These are phyloP conservation scores for Alternaria dauci DNA, from an alignment of 2,329 filamentous ascomycete species.

Conservation along the genomic window DNA sequence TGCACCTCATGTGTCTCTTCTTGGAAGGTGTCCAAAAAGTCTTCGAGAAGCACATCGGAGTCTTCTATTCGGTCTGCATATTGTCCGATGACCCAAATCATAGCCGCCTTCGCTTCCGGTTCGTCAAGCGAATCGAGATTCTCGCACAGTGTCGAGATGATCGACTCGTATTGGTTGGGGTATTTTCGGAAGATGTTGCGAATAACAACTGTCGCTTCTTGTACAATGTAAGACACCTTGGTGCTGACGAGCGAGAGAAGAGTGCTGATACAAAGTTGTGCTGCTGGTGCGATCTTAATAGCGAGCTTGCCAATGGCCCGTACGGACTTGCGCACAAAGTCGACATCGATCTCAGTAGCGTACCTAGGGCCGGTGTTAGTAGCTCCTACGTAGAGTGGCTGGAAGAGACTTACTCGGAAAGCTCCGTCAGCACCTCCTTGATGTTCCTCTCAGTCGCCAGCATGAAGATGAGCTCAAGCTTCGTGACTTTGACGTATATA, in stretches of 20 bases:
- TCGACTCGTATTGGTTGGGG: slow-evolving; percentile 97
- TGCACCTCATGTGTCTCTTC: slow-evolving; percentile 97
- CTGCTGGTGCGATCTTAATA: slow-evolving; percentile 97
- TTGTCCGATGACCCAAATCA: slow-evolving; percentile 99
- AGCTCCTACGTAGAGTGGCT: neutral
- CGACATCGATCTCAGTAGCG: slow-evolving; percentile 97
- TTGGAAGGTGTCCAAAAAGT: slow-evolving; percentile 91
- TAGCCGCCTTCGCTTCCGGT: slow-evolving; percentile 95
- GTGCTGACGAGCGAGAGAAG: slow-evolving; percentile 92
- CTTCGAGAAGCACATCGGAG: slow-evolving; percentile 89
- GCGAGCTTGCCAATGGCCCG: slow-evolving; percentile 96
- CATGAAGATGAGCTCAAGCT: slow-evolving; percentile 99
- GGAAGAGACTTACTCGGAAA: slow-evolving; percentile 75
- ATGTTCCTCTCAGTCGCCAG: slow-evolving; percentile 95
- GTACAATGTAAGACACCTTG: slow-evolving; percentile 98
- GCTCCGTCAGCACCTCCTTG: slow-evolving; percentile 89
- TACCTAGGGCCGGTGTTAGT: slow-evolving; percentile 59
- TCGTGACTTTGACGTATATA: slow-evolving; percentile 99
- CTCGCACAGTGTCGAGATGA: slow-evolving; percentile 94
- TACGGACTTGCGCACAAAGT: slow-evolving; percentile 97
- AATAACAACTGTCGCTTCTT: slow-evolving; percentile 98
- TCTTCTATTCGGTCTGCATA: slow-evolving; percentile 98
- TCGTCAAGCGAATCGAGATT: slow-evolving; percentile 97
- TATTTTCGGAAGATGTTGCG: slow-evolving; percentile 99
- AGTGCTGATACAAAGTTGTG: slow-evolving; percentile 88